Evolutionary conservation across 2,329 filamentous ascomycete species (phyloP).

Genomic region (Chlorencoelia australis): DNA sequence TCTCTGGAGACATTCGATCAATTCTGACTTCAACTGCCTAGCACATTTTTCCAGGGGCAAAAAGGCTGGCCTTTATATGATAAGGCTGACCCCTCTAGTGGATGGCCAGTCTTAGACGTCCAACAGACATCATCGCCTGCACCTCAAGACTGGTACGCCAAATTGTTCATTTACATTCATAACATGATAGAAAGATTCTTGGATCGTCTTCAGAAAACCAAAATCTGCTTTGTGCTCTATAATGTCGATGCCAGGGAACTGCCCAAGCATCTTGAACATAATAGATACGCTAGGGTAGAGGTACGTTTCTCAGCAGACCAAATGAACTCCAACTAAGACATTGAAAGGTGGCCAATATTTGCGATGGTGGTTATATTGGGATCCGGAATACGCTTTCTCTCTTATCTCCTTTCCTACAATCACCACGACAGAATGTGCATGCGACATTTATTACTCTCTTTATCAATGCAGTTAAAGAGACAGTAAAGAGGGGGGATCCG

Average conservation of each 20-base stretch:
- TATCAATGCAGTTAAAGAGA: constrained; percentile 7
- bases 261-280: constrained; percentile 1
- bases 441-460: constrained; percentile 8
- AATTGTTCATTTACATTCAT: constrained; percentile 1
- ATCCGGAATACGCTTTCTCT: not conserved
- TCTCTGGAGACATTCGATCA: not conserved
- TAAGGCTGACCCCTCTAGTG: constrained; percentile 27
- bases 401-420: constrained; percentile 2
- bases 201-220: not conserved
- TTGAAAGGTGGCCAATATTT: constrained; percentile 4
- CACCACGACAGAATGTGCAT: constrained; percentile 4
- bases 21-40: constrained; percentile 9
- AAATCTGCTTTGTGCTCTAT: not conserved
- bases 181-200: constrained; percentile 1
- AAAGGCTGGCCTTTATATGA: constrained; percentile 31
- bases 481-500: not conserved
- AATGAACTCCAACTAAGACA: not conserved
- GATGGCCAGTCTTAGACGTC: constrained; percentile 24
- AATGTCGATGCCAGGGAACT: constrained; percentile 1
- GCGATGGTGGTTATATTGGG: constrained; percentile 4
- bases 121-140: not conserved
- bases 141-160: constrained; percentile 3
- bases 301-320: too few relatives aligned
- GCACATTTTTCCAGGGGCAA: constrained; percentile 28
- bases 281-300: constrained; percentile 1